These are phyloP conservation scores for Lophiotrema nucula DNA, from an alignment of 495 filamentous ascomycete species.

Conservation along the genomic window DNA sequence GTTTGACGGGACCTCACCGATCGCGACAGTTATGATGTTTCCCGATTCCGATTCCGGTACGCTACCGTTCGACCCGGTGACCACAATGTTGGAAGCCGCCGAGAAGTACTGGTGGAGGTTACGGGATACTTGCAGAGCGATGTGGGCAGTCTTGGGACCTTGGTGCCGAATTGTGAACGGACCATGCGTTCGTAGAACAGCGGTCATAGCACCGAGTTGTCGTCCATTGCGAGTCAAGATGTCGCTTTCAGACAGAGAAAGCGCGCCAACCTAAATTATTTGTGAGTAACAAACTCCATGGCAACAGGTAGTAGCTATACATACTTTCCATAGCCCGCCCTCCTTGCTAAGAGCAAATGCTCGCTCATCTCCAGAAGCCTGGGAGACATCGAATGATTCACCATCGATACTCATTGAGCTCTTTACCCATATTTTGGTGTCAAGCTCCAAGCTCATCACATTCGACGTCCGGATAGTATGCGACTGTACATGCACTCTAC, in stretches of 20 bases:
- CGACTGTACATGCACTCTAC: conserved; percentile 26
- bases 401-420: conserved; percentile 5
- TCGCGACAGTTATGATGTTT: conserved; percentile 39
- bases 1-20: conserved; percentile 28
- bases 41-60: conserved; percentile 6
- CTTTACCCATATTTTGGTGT: conserved; percentile 1
- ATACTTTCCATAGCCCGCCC: conserved; percentile 4
- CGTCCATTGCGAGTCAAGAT: conserved; percentile 41
- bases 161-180: conserved; percentile 47
- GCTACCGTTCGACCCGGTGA: neutral
- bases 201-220: conserved; percentile 53
- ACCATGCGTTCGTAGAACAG: conserved; percentile 50
- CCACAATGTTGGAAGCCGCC: conserved; percentile 52
- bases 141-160: conserved; percentile 27
- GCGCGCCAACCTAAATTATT: conserved; percentile 1
- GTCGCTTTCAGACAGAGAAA: neutral
- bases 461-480: conserved; percentile 32
- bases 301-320: too few species aligned
- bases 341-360: neutral
- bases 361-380: neutral
- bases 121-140: conserved; percentile 56
- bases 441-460: conserved; percentile 28
- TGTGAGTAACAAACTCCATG: neutral
- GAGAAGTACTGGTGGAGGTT: conserved; percentile 61
- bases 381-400: neutral